A percentile compares a stretch with the other conserved stretches of the same genome.
Evolutionary conservation across 768 basidiomycete genomes (phyloP).

Genomic region (Mycena floridula): DNA sequence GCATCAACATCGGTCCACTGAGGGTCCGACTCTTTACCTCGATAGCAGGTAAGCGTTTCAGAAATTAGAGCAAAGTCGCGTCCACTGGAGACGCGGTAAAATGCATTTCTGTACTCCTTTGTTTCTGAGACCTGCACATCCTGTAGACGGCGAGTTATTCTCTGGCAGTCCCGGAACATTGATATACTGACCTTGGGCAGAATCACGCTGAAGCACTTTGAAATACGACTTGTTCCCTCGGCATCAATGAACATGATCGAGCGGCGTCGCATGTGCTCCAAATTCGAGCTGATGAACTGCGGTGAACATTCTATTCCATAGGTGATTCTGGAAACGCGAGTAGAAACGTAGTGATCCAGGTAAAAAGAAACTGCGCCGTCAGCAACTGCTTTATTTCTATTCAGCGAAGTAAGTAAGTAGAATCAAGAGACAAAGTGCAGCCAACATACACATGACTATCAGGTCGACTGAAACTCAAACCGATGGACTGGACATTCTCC

Average conservation of each 20-base stretch:
- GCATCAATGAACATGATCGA: neutral
- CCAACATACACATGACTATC: conserved; percentile 39
- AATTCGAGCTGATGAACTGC: conserved; percentile 16
- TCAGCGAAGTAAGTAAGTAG: too few relatives aligned
- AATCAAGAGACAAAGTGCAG: too few relatives aligned
- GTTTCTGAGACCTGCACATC: conserved; percentile 25
- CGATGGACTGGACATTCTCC: conserved; percentile 23
- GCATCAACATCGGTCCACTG: conserved; percentile 24
- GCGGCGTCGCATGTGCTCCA: conserved; percentile 20
- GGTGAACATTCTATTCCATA: conserved; percentile 25
- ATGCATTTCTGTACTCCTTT: conserved; percentile 24
- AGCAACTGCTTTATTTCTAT: conserved; percentile 37
- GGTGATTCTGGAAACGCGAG: conserved; percentile 26
- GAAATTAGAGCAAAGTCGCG: conserved; percentile 17
- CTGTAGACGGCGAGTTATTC: conserved; percentile 7
- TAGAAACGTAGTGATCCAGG: conserved; percentile 30
- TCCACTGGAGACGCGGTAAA: conserved; percentile 12
- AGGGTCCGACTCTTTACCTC: conserved; percentile 16
- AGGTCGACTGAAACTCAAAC: conserved; percentile 33
- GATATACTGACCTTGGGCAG: neutral
- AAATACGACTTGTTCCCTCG: conserved; percentile 35
- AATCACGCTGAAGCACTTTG: neutral
- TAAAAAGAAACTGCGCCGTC: conserved; percentile 33
- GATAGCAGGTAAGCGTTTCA: conserved; percentile 19
- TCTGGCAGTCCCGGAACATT: too few relatives aligned